Evolutionary conservation across 306 rosid genomes (phyloP).

Genomic region (Sesbania bispinosa): DNA sequence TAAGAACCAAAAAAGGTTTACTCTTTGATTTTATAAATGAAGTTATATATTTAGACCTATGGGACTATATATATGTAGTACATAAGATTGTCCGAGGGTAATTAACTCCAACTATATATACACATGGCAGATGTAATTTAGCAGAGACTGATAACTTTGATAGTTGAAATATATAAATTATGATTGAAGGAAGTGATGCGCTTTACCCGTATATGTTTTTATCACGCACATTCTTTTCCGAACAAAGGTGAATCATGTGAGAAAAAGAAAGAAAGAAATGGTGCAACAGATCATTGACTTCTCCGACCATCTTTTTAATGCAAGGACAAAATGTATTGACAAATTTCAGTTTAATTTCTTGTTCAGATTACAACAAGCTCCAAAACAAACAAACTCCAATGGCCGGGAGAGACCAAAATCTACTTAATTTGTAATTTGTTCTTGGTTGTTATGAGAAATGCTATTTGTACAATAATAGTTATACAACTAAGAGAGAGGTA

Average conservation of each 20-base stretch:
- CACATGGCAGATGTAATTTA: constrained; percentile 3
- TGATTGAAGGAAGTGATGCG: constrained; percentile 26
- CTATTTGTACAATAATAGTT: too few relatives aligned
- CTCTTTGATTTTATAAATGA: too few relatives aligned
- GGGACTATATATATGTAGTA: too few relatives aligned
- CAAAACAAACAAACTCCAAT: too few relatives aligned
- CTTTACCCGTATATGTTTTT: constrained; percentile 17
- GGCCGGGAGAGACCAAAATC: too few relatives aligned
- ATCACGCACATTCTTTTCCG: constrained; percentile 8
- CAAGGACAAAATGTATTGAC: constrained; percentile 14
- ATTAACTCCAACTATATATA: too few relatives aligned
- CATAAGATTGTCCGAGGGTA: too few relatives aligned
- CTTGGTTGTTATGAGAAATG: too few relatives aligned
- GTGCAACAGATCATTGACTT: constrained; percentile 55
- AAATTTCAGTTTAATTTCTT: constrained; percentile 5
- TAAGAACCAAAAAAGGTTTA: too few relatives aligned
- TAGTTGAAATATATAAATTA: constrained; percentile 9
- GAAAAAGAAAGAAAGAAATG: constrained; percentile 43
- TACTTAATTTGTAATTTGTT: too few relatives aligned
- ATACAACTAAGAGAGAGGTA: too few relatives aligned
- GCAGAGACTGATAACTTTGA: neutral
- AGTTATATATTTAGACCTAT: too few relatives aligned
- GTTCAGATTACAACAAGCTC: neutral
- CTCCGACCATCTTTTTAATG: constrained; percentile 19
- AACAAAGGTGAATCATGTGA: constrained; percentile 32